Percentiles rank a stretch among this genome's conserved stretches.
Evolutionary conservation across 2,329 filamentous ascomycete genomes (phyloP).

Genomic region (Aspergillus sp.): DNA sequence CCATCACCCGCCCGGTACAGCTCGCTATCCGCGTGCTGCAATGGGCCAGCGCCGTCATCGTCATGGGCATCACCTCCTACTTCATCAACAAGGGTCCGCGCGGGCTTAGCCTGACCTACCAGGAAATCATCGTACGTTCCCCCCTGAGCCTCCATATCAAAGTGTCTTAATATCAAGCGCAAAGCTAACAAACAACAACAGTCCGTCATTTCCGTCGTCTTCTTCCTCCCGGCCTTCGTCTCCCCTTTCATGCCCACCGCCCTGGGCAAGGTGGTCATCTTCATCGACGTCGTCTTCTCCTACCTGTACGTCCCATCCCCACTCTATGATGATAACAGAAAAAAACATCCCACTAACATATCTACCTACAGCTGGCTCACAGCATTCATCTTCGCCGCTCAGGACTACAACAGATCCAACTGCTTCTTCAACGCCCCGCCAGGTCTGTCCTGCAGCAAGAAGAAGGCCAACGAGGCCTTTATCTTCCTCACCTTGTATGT

Average conservation of each 20-base stretch:
- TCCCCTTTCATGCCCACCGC: conserved; percentile 38
- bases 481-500: conserved; percentile 47
- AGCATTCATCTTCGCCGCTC: conserved; percentile 46
- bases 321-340: conserved; percentile 3
- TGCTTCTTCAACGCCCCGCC: conserved; percentile 34
- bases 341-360: not conserved
- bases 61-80: conserved; percentile 41
- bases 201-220: conserved; percentile 37
- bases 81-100: conserved; percentile 34
- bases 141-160: not conserved
- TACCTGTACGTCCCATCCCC: conserved; percentile 38
- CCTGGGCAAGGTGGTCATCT: conserved; percentile 36
- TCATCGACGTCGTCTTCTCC: conserved; percentile 45
- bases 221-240: conserved; percentile 43
- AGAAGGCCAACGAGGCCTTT: conserved; percentile 43
- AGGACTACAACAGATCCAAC: conserved; percentile 39
- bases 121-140: conserved; percentile 39
- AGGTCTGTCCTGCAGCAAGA: conserved; percentile 32
- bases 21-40: conserved; percentile 30
- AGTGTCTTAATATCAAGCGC: not conserved
- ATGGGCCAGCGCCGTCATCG: conserved; percentile 40
- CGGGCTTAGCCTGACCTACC: conserved; percentile 36
- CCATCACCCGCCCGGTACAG: conserved; percentile 29
- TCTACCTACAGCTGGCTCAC: conserved; percentile 43
- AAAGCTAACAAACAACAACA: conserved; percentile 15